phyloP scores from a whole-genome alignment of 495 filamentous ascomycete genomes.

The Daldinia grandis region DNA sequence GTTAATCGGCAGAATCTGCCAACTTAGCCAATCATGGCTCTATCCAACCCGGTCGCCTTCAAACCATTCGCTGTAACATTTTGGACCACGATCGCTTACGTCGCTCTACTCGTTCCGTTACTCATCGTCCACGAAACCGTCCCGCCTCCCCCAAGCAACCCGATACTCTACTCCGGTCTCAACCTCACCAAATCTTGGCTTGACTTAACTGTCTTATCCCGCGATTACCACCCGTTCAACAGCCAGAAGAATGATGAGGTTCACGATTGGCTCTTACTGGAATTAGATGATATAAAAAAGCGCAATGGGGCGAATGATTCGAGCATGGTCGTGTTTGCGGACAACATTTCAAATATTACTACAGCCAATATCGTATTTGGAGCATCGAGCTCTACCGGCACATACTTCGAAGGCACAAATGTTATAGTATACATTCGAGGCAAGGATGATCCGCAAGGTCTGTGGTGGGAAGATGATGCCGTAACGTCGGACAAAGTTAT shows the following conservation, averaged over 20 bases:
- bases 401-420: conserved; percentile 93
- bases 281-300: conserved; percentile 73
- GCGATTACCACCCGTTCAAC: conserved; percentile 87
- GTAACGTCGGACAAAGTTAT: conserved; percentile 55
- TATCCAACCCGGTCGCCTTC: conserved; percentile 60
- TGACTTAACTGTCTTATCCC: conserved; percentile 79
- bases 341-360: conserved; percentile 82
- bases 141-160: conserved; percentile 70
- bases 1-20: conserved; percentile 20
- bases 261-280: conserved; percentile 74
- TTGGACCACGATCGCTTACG: conserved; percentile 72
- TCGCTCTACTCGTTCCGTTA: conserved; percentile 73
- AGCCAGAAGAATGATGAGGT: conserved; percentile 82
- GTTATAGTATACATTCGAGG: conserved; percentile 92
- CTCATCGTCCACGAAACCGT: conserved; percentile 78
- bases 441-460: conserved; percentile 69
- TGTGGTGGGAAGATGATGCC: conserved; percentile 67
- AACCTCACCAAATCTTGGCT: conserved; percentile 86
- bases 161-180: conserved; percentile 65
- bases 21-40: conserved; percentile 43
- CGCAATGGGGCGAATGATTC: conserved; percentile 54
- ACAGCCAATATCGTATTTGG: conserved; percentile 39
- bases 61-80: conserved; percentile 73
- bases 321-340: conserved; percentile 75
- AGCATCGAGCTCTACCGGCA: conserved; percentile 47